Evolutionary conservation across 495 filamentous ascomycete species (phyloP).

Genomic region (Tuber umbilicatum): DNA sequence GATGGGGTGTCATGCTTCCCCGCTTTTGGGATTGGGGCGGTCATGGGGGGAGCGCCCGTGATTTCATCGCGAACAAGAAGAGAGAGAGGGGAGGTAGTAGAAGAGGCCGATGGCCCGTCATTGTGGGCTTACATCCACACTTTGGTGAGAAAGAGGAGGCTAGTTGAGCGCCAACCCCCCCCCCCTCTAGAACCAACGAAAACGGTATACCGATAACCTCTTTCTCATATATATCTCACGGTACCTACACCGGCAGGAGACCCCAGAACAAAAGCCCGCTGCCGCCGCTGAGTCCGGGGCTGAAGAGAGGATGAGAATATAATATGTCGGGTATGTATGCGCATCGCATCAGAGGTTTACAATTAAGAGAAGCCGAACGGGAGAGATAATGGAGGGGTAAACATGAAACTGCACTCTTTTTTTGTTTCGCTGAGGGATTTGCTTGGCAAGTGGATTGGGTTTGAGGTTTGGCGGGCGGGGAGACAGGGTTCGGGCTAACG

Average conservation of each 20-base stretch:
- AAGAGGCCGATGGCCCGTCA: background rate
- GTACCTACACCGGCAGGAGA: background rate
- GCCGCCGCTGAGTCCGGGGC: background rate
- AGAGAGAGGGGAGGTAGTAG: background rate
- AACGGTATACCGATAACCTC: background rate
- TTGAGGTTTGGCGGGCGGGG: background rate
- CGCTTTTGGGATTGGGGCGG: background rate
- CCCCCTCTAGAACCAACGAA: background rate
- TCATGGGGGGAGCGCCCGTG: background rate
- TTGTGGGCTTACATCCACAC: background rate
- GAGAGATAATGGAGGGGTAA: background rate
- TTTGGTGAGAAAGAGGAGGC: background rate
- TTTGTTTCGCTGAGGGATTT: background rate
- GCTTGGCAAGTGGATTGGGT: background rate
- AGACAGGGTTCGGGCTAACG: background rate
- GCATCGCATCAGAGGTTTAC: background rate
- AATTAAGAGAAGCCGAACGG: background rate
- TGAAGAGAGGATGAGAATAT: too few species aligned
- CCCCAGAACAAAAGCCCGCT: background rate
- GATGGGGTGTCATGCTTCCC: background rate
- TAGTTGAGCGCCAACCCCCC: background rate
- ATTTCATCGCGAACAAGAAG: background rate
- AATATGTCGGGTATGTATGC: background rate
- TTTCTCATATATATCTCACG: background rate
- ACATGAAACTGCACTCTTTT: background rate